phyloP scores from a whole-genome alignment of 352 stramenopile genomes.

The Pythium dissimile region DNA sequence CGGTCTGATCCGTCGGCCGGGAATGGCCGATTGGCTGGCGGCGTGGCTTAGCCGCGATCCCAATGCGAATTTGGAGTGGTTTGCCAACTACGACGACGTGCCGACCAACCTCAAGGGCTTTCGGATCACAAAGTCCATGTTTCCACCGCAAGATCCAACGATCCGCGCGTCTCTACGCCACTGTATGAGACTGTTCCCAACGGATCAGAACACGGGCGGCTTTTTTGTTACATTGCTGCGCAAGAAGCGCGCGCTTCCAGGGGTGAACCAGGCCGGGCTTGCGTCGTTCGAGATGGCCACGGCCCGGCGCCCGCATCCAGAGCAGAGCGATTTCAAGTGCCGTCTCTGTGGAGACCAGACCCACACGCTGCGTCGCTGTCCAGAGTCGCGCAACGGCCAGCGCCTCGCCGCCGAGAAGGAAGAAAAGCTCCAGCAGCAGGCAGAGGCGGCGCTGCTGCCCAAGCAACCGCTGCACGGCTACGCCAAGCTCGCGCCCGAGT shows the following conservation, averaged over 20 bases:
- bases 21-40: constrained; percentile 55
- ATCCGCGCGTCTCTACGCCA: constrained; percentile 45
- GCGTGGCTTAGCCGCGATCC: constrained; percentile 55
- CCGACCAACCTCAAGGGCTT: constrained; percentile 54
- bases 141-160: constrained; percentile 61
- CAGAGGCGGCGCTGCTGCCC: constrained; percentile 6
- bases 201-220: constrained; percentile 96
- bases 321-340: constrained; percentile 29
- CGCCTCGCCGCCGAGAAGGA: constrained; percentile 20
- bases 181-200: constrained; percentile 94
- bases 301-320: constrained; percentile 16
- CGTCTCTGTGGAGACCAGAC: constrained; percentile 21
- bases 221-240: constrained; percentile 97
- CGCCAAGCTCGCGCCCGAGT: constrained; percentile 38
- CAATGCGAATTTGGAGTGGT: constrained; percentile 46
- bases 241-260: constrained; percentile 56
- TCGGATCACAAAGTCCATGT: constrained; percentile 76
- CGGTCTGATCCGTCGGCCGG: constrained; percentile 39
- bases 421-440: constrained; percentile 13
- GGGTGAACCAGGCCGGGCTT: constrained; percentile 32
- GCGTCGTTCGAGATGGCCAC: constrained; percentile 36
- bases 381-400: constrained; percentile 31
- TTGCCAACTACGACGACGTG: constrained; percentile 48
- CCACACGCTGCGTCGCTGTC: constrained; percentile 41
- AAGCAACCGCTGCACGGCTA: constrained; percentile 42